phyloP scores from a whole-genome alignment of 1,284 basidiomycete genomes.

The Cystobasidium sp. region DNA sequence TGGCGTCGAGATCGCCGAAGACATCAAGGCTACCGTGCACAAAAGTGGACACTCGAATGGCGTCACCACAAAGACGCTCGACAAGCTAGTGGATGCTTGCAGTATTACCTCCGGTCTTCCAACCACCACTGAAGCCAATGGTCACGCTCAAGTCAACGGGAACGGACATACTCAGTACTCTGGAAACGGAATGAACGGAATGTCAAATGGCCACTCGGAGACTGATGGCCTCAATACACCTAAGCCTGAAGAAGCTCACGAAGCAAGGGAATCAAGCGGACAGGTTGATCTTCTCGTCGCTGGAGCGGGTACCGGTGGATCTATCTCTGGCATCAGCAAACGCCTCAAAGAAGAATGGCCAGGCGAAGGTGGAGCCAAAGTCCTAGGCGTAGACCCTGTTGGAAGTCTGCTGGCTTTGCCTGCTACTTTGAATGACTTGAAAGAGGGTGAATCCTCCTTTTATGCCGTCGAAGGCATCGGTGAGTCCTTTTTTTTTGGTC shows the following conservation, averaged over 20 bases:
- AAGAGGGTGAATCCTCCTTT: constrained; percentile 63
- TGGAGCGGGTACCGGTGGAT: constrained; percentile 93
- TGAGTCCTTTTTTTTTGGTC: constrained; percentile 56
- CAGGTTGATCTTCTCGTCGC: constrained; percentile 84
- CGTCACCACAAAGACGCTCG: constrained; percentile 17
- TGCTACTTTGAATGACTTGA: constrained; percentile 64
- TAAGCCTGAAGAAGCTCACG: constrained; percentile 8
- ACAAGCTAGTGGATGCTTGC: constrained; percentile 15
- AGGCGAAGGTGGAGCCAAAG: constrained; percentile 65
- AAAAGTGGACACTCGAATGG: not conserved
- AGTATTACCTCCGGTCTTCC: constrained; percentile 21
- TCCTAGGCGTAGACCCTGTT: constrained; percentile 91
- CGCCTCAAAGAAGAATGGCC: constrained; percentile 70
- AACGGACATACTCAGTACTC: not conserved
- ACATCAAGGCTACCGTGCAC: constrained; percentile 52
- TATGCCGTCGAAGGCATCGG: constrained; percentile 95
- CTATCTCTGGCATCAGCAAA: constrained; percentile 81
- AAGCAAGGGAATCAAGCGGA: constrained; percentile 57
- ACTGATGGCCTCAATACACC: constrained; percentile 5
- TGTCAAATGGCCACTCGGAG: constrained; percentile 3
- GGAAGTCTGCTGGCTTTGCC: constrained; percentile 86
- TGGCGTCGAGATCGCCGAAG: constrained; percentile 80
- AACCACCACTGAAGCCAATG: constrained; percentile 3
- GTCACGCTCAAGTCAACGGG: constrained; percentile 15
- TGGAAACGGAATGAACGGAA: constrained; percentile 11